phyloP scores from a whole-genome alignment of 495 filamentous ascomycete genomes.

The Cudoniella acicularis region DNA sequence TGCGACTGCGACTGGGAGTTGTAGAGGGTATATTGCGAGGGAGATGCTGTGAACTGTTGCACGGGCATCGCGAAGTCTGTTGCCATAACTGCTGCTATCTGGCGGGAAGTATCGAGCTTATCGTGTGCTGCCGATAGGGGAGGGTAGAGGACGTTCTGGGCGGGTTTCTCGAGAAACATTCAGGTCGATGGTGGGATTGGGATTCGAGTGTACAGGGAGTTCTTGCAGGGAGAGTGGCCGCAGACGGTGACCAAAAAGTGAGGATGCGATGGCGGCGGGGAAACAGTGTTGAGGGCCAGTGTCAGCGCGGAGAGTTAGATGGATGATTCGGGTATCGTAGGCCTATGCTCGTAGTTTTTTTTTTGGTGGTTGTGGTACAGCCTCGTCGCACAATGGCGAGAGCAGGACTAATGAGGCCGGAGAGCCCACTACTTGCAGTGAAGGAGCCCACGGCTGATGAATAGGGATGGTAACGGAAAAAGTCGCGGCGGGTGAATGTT shows the following conservation, averaged over 20 bases:
- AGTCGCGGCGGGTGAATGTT: slow-evolving; percentile 4
- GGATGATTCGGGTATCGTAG: slow-evolving; percentile 18
- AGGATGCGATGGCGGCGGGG: neutral
- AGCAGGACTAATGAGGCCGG: neutral
- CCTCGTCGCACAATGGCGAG: slow-evolving; percentile 2
- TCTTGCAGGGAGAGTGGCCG: neutral
- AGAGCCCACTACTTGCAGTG: too few species aligned
- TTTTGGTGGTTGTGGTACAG: slow-evolving; percentile 5
- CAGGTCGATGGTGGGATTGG: slow-evolving; percentile 13
- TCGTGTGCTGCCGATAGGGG: slow-evolving; percentile 3
- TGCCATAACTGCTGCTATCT: slow-evolving; percentile 22
- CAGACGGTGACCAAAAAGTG: neutral
- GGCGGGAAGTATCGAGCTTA: slow-evolving; percentile 6
- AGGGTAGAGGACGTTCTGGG: slow-evolving; percentile 12
- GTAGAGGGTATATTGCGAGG: slow-evolving; percentile 28
- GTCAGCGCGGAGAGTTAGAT: neutral
- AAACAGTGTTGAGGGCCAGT: neutral
- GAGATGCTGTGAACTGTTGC: slow-evolving; percentile 28
- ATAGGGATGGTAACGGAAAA: slow-evolving; percentile 1
- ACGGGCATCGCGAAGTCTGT: slow-evolving; percentile 29
- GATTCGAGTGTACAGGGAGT: neutral
- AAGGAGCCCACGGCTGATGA: too few species aligned
- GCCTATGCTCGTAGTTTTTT: slow-evolving; percentile 4
- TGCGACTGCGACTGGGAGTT: slow-evolving; percentile 45
- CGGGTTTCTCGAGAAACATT: slow-evolving; percentile 23